phyloP scores from a whole-genome alignment of 768 basidiomycete species.

The Candolleomyces efflorescens region DNA sequence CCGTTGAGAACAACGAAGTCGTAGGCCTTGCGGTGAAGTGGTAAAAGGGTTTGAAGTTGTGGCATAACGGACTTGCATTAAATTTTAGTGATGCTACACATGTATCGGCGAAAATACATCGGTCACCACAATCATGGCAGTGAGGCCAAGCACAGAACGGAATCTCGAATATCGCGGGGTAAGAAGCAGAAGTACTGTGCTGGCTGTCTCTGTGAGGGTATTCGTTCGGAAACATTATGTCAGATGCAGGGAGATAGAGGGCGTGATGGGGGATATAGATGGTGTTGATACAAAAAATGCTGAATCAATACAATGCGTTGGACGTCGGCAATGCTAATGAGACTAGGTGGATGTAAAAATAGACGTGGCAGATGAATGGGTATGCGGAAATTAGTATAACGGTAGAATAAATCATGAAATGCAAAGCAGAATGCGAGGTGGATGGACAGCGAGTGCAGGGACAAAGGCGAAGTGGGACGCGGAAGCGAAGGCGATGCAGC shows the following conservation, averaged over 20 bases:
- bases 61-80: neutral
- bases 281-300: slow-evolving; percentile 3
- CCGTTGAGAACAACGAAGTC: slow-evolving; percentile 77
- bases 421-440: slow-evolving; percentile 3
- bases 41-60: too few species aligned
- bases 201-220: neutral
- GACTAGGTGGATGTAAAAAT: neutral
- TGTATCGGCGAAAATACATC: neutral
- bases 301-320: neutral
- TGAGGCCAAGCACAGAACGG: neutral
- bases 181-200: neutral
- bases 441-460: slow-evolving; percentile 6
- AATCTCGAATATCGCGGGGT: slow-evolving; percentile 6
- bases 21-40: slow-evolving; percentile 73
- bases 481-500: slow-evolving; percentile 1
- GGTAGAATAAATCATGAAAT: slow-evolving; percentile 2
- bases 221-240: neutral
- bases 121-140: slow-evolving; percentile 1
- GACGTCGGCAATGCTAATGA: neutral
- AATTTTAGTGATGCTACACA: slow-evolving; percentile 13
- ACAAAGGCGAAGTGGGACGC: slow-evolving; percentile 1
- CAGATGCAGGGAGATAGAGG: neutral
- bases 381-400: slow-evolving; percentile 8
- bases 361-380: neutral
- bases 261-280: neutral